Evolutionary conservation across 495 filamentous ascomycete genomes (phyloP).

Genomic region (Neurospora discreta): DNA sequence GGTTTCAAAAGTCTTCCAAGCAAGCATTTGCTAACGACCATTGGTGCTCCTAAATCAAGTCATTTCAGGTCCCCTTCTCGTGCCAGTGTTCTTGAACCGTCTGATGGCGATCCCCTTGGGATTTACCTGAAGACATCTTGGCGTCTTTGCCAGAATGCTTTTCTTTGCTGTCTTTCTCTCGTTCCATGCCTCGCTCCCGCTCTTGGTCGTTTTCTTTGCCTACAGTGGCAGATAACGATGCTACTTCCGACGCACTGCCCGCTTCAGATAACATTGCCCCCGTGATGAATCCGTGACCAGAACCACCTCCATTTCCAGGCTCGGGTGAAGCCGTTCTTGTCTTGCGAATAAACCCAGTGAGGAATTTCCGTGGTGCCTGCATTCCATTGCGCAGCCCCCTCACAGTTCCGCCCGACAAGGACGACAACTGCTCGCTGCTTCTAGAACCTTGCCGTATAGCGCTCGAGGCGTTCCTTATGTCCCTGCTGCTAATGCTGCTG

Average conservation of each 20-base stretch:
- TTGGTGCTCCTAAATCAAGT: neutral
- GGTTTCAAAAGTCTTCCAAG: neutral
- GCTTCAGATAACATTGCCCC: neutral
- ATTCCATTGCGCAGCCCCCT: conserved; percentile 26
- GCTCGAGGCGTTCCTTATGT: conserved; percentile 31
- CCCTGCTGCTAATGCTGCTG: conserved; percentile 27
- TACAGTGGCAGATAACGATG: neutral
- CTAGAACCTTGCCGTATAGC: conserved; percentile 29
- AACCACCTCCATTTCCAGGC: neutral
- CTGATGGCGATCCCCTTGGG: neutral
- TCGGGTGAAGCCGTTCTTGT: conserved; percentile 22
- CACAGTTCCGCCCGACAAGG: conserved; percentile 20
- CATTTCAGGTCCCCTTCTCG: neutral
- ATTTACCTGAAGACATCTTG: neutral
- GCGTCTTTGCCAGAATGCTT: neutral
- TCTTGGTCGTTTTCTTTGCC: conserved; percentile 12
- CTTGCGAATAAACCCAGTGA: conserved; percentile 37
- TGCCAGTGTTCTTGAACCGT: neutral
- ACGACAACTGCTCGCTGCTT: conserved; percentile 21
- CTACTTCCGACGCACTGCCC: conserved; percentile 4
- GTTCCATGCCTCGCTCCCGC: conserved; percentile 22
- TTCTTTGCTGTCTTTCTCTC: conserved; percentile 18
- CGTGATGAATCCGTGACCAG: neutral
- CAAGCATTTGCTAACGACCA: neutral
- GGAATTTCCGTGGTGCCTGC: conserved; percentile 30